phyloP scores from a whole-genome alignment of 2,329 filamentous ascomycete genomes.

The Aspergillus aculeatinus region DNA sequence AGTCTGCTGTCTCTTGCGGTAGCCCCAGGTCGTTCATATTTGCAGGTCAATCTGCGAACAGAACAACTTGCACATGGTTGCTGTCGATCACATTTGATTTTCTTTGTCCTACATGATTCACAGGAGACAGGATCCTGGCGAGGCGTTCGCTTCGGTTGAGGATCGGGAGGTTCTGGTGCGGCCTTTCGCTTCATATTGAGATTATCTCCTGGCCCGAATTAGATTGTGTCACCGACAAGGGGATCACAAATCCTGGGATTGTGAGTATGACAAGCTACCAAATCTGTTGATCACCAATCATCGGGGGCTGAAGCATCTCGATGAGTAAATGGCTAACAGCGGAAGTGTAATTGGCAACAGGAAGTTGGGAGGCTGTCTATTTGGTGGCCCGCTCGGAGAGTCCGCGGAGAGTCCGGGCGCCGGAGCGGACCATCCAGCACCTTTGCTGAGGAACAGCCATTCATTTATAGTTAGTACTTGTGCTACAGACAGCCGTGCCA shows the following conservation, averaged over 20 bases:
- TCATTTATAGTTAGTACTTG: background rate
- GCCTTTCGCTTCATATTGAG: conserved; percentile 26
- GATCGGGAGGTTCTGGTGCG: background rate
- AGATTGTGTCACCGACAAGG: background rate
- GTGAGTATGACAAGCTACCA: background rate
- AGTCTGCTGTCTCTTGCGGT: background rate
- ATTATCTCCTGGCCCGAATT: background rate
- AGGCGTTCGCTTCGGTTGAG: conserved; percentile 18
- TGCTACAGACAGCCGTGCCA: background rate
- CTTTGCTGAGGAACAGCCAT: background rate
- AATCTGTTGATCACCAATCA: too few species aligned
- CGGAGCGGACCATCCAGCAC: background rate
- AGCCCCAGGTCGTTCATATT: conserved; percentile 15
- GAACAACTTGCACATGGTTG: conserved; percentile 52
- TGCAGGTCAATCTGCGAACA: conserved; percentile 30
- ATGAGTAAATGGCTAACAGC: too few species aligned
- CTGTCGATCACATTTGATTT: conserved; percentile 57
- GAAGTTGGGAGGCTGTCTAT: too few species aligned
- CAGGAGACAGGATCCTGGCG: conserved; percentile 44
- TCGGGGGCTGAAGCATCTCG: too few species aligned
- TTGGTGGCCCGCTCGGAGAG: conserved; percentile 12
- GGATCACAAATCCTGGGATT: background rate
- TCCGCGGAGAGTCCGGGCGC: conserved; percentile 29
- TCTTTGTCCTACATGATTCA: conserved; percentile 40
- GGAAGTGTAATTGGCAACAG: too few species aligned